These are phyloP conservation scores for Smittium culicis DNA, from an alignment of 371 early-diverging fungal genomes.

Conservation along the genomic window DNA sequence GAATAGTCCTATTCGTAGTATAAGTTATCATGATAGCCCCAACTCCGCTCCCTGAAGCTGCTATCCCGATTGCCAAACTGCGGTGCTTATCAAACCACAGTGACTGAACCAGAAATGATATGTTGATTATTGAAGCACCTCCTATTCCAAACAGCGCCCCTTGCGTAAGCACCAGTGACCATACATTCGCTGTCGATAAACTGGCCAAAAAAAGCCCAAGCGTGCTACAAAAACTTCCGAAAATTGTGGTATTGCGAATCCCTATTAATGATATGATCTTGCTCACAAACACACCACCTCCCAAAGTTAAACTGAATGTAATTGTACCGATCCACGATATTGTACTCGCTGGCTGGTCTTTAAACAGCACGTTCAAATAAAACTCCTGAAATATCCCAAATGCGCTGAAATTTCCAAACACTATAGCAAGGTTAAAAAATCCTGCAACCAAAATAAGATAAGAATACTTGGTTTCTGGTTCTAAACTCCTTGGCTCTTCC, in stretches of 20 bases:
- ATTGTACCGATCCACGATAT: conserved; percentile 6
- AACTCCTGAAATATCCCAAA: conserved; percentile 6
- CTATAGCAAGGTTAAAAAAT: too few species aligned
- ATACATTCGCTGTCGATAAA: conserved; percentile 40
- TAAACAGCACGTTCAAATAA: conserved; percentile 1
- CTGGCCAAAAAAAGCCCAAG: conserved; percentile 47
- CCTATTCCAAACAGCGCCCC: conserved; percentile 57
- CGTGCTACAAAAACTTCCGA: conserved; percentile 31
- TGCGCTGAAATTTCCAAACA: conserved; percentile 13
- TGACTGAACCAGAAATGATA: conserved; percentile 33
- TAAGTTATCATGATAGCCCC: conserved; percentile 54
- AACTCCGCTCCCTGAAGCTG: conserved; percentile 49
- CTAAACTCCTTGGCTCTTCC: too few species aligned
- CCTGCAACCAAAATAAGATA: too few species aligned
- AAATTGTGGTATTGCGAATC: neutral
- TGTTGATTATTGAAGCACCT: conserved; percentile 38
- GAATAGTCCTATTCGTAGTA: conserved; percentile 38
- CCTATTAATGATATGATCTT: conserved; percentile 7
- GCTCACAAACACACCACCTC: conserved; percentile 20
- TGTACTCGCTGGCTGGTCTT: neutral
- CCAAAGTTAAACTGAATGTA: conserved; percentile 11
- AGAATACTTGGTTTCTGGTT: too few species aligned
- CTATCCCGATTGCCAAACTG: conserved; percentile 57
- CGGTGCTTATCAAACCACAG: conserved; percentile 64
- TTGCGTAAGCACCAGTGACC: conserved; percentile 55